phyloP scores from a whole-genome alignment of 225 moss, liverwort and hornwort species.

The Takakia lepidozioides region DNA sequence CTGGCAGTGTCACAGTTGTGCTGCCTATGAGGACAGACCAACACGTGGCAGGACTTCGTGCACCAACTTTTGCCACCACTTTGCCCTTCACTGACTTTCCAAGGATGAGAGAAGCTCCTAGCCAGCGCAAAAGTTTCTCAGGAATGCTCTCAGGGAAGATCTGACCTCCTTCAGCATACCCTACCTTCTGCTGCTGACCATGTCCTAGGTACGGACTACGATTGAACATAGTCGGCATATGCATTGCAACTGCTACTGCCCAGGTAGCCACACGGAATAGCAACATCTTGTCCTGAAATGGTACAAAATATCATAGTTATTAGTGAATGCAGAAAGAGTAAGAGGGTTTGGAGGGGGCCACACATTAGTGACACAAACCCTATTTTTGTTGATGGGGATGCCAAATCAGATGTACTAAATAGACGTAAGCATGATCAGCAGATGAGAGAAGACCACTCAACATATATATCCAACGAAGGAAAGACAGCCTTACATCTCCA shows the following conservation, averaged over 20 bases:
- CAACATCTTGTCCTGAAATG: slow-evolving; percentile 58
- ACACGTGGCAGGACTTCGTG: slow-evolving; percentile 23
- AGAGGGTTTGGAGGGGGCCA: background rate
- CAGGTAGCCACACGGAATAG: slow-evolving; percentile 57
- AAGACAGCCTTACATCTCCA: background rate
- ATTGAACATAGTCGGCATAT: slow-evolving; percentile 13
- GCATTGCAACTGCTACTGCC: slow-evolving; percentile 58
- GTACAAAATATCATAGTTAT: background rate
- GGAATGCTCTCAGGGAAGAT: slow-evolving; percentile 30
- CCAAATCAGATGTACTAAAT: too few species aligned
- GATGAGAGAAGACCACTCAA: background rate
- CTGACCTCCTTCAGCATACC: background rate
- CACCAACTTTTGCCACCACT: slow-evolving; percentile 6
- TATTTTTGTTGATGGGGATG: too few species aligned
- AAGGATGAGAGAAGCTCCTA: slow-evolving; percentile 67
- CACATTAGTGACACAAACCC: background rate
- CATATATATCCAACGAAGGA: too few species aligned
- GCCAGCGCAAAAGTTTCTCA: slow-evolving; percentile 72
- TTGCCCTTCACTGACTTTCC: slow-evolving; percentile 28
- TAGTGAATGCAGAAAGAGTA: background rate
- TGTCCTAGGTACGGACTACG: slow-evolving; percentile 11
- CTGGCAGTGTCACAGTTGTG: slow-evolving; percentile 5
- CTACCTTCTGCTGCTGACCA: slow-evolving; percentile 3
- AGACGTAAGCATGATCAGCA: too few species aligned
- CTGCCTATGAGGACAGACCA: slow-evolving; percentile 17